Evolutionary conservation across 164 flowering plant species (phyloP).

Genomic region (Houttuynia cordata): DNA sequence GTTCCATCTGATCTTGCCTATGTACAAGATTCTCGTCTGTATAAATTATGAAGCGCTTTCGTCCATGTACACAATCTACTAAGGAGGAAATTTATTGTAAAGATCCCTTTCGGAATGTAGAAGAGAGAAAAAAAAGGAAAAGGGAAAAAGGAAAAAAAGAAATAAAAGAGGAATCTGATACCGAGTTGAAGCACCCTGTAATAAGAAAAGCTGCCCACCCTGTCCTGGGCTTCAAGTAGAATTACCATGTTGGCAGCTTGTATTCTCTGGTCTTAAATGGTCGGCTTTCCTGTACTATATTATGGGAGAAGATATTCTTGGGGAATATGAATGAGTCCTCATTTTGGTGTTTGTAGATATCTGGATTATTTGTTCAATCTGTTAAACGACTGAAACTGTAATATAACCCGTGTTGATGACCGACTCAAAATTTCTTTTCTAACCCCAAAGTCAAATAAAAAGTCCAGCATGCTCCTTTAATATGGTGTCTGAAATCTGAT

Average conservation of each 20-base stretch:
- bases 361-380: neutral
- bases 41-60: slow-evolving; percentile 18
- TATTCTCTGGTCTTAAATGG: slow-evolving; percentile 5
- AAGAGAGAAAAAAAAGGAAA: slow-evolving; percentile 3
- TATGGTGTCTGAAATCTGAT: neutral
- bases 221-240: slow-evolving; percentile 9
- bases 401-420: too few relatives aligned
- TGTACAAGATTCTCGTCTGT: slow-evolving; percentile 30
- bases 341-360: slow-evolving; percentile 8
- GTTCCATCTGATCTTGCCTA: slow-evolving; percentile 17
- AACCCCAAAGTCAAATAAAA: neutral
- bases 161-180: slow-evolving; percentile 10
- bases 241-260: slow-evolving; percentile 5
- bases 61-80: slow-evolving; percentile 15
- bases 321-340: slow-evolving; percentile 9
- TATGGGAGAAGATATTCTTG: slow-evolving; percentile 10
- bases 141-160: slow-evolving; percentile 5
- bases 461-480: neutral
- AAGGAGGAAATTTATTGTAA: slow-evolving; percentile 16
- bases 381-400: neutral
- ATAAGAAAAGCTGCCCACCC: slow-evolving; percentile 9
- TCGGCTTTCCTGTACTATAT: slow-evolving; percentile 9
- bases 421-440: neutral
- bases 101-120: slow-evolving; percentile 27
- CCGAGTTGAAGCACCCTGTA: slow-evolving; percentile 16